phyloP scores from a whole-genome alignment of 208 protist genomes.

The Kentomonas sorsogonicus region DNA sequence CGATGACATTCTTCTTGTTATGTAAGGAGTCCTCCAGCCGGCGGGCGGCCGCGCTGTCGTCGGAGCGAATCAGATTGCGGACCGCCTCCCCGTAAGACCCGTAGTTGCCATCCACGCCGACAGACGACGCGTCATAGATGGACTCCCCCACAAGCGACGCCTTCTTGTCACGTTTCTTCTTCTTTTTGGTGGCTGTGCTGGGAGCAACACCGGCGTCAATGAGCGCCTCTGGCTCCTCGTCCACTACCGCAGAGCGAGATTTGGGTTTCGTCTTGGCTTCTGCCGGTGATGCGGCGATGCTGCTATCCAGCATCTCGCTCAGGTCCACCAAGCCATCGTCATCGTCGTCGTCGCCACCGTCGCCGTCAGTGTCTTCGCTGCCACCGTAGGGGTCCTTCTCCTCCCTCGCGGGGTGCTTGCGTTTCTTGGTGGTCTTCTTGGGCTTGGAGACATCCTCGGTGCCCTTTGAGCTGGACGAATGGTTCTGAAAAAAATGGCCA shows the following conservation, averaged over 20 bases:
- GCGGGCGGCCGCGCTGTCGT: conserved; percentile 9
- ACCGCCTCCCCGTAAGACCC: conserved; percentile 40
- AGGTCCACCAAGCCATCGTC: conserved; percentile 80
- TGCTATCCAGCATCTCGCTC: conserved; percentile 78
- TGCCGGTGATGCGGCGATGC: conserved; percentile 15
- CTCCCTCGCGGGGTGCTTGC: not conserved
- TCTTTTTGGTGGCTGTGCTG: not conserved
- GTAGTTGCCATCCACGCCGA: conserved; percentile 20
- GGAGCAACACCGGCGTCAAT: conserved; percentile 33
- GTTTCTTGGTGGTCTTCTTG: conserved; percentile 24
- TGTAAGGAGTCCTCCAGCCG: conserved; percentile 48
- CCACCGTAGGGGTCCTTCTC: not conserved
- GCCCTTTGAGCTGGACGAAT: conserved; percentile 10
- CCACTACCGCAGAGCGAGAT: conserved; percentile 20
- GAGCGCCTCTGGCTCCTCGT: conserved; percentile 61
- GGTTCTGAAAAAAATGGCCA: conserved; percentile 67
- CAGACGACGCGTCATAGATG: not conserved
- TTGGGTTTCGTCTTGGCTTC: conserved; percentile 47
- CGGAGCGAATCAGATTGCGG: conserved; percentile 33
- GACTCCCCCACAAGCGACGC: conserved; percentile 7
- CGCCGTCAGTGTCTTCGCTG: conserved; percentile 12
- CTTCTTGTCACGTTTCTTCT: not conserved
- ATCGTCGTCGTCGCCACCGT: conserved; percentile 47
- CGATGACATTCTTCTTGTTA: conserved; percentile 69
- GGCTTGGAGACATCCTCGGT: conserved; percentile 3